A percentile compares a stretch with the other conserved stretches of the same genome.
phyloP scores from a whole-genome alignment of 257 asterid genomes.

The Leptodermis oblonga region DNA sequence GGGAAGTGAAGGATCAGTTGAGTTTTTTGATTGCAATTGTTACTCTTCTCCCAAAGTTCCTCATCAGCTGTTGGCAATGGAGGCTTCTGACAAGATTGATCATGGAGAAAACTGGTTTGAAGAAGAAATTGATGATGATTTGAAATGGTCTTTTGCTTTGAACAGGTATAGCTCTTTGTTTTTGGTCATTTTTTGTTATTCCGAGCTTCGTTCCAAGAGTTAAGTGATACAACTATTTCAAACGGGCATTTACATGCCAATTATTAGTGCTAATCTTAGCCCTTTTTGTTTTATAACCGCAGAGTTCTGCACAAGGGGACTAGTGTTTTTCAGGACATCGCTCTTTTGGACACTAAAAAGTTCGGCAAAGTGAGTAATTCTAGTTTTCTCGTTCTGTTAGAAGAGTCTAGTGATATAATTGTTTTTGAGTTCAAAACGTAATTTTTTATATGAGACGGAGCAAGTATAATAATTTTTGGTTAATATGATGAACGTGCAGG shows the following conservation, averaged over 20 bases:
- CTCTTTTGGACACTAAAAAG: constrained; percentile 83
- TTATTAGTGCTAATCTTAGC: no score
- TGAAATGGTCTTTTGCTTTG: constrained; percentile 93
- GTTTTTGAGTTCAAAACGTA: no score
- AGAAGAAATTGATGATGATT: constrained; percentile 83
- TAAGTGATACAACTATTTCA: no score
- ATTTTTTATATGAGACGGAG: no score
- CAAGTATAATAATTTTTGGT: not conserved
- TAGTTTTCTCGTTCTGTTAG: no score
- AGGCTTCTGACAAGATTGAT: constrained; percentile 25
- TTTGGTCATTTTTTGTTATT: no score
- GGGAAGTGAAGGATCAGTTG: constrained; percentile 59
- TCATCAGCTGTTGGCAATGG: no score
- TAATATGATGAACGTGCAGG: constrained; percentile 33
- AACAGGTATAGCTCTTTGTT: constrained; percentile 42
- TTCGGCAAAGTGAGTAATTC: constrained; percentile 66
- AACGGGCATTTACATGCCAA: no score
- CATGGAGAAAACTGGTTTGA: constrained; percentile 65
- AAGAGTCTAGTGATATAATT: not conserved
- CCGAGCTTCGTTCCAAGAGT: no score
- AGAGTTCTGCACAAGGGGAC: constrained; percentile 89
- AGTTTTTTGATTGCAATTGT: constrained; percentile 47
- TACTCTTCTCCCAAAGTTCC: constrained; percentile 38
- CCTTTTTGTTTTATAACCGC: not conserved
- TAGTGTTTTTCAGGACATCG: constrained; percentile 90